A percentile compares a stretch with the other conserved stretches of the same genome.
phyloP scores from a whole-genome alignment of 345 rosid genomes.

The Euphorbia tirucalli region DNA sequence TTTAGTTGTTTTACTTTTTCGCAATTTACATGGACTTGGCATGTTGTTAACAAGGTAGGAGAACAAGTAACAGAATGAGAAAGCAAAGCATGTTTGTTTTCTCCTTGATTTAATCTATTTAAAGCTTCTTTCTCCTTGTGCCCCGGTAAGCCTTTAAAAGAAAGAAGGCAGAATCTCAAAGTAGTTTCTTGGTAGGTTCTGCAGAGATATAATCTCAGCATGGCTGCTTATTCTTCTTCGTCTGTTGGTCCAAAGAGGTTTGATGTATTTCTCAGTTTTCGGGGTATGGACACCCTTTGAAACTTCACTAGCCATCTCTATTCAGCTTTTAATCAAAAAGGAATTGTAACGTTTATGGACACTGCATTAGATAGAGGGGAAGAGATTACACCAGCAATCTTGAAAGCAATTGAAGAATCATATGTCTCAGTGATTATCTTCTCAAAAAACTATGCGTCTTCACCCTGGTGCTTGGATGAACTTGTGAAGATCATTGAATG shows the following conservation, averaged over 20 bases:
- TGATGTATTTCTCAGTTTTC: background rate
- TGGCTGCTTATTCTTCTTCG: background rate
- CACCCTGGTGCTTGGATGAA: slow-evolving; percentile 5
- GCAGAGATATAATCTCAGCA: background rate
- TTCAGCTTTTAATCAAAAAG: too few relatives aligned
- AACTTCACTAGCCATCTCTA: too few relatives aligned
- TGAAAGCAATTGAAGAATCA: slow-evolving; percentile 1
- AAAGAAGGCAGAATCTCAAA: background rate
- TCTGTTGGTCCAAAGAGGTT: background rate
- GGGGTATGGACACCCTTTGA: background rate
- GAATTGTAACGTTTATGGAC: too few relatives aligned
- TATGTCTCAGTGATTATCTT: background rate
- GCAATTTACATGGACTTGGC: background rate
- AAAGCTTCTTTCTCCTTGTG: background rate
- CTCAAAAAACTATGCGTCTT: background rate
- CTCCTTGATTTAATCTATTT: background rate
- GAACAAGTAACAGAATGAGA: too few relatives aligned
- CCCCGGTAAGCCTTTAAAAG: too few relatives aligned
- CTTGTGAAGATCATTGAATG: background rate
- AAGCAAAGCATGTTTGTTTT: background rate
- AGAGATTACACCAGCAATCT: background rate
- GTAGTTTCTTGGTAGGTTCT: background rate
- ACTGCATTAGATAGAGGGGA: too few relatives aligned
- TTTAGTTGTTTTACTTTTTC: background rate
- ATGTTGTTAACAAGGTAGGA: background rate